Percentiles rank a stretch among this genome's conserved stretches.
Evolutionary conservation across 228 moss, liverwort and hornwort species (phyloP).

Genomic region (Sphagnum fallax): DNA sequence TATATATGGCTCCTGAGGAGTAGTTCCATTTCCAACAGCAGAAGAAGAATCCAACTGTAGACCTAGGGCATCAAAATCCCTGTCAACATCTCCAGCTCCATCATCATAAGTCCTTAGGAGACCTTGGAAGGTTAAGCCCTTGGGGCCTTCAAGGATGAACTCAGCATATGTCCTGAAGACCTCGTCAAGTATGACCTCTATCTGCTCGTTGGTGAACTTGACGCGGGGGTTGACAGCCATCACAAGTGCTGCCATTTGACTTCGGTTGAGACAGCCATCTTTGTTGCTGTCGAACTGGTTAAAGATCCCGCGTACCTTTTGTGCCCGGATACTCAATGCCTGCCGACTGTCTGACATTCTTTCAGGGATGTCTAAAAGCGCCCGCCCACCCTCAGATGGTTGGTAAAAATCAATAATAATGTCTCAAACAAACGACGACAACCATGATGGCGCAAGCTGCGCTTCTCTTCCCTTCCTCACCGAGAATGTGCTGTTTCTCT

Average conservation of each 20-base stretch:
- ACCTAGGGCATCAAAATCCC: slow-evolving; percentile 82
- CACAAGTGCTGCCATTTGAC: slow-evolving; percentile 84
- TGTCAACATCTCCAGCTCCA: slow-evolving; percentile 94
- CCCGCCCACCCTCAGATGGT: too few species aligned
- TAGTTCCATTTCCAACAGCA: too few species aligned
- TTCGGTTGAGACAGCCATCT: slow-evolving; percentile 84
- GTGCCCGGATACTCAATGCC: slow-evolving; percentile 34
- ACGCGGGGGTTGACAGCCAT: slow-evolving; percentile 94
- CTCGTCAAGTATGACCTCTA: slow-evolving; percentile 90
- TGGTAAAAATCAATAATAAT: too few species aligned
- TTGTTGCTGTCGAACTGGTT: slow-evolving; percentile 78
- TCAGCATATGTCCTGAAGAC: slow-evolving; percentile 87
- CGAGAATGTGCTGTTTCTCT: too few species aligned
- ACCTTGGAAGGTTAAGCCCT: slow-evolving; percentile 85
- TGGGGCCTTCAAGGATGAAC: slow-evolving; percentile 63
- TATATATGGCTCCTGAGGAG: too few species aligned
- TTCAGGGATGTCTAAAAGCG: too few species aligned
- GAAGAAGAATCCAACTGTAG: slow-evolving; percentile 34
- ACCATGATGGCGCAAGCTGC: too few species aligned
- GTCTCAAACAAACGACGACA: too few species aligned
- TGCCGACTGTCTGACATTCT: slow-evolving; percentile 25
- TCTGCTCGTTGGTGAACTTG: slow-evolving; percentile 91
- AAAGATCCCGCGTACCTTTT: slow-evolving; percentile 83
- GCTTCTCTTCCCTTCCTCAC: too few species aligned
- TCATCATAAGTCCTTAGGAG: slow-evolving; percentile 83